Evolutionary conservation across 192 early-diverging fungal genomes (phyloP).

Genomic region (Chytriomyces hyalinus): DNA sequence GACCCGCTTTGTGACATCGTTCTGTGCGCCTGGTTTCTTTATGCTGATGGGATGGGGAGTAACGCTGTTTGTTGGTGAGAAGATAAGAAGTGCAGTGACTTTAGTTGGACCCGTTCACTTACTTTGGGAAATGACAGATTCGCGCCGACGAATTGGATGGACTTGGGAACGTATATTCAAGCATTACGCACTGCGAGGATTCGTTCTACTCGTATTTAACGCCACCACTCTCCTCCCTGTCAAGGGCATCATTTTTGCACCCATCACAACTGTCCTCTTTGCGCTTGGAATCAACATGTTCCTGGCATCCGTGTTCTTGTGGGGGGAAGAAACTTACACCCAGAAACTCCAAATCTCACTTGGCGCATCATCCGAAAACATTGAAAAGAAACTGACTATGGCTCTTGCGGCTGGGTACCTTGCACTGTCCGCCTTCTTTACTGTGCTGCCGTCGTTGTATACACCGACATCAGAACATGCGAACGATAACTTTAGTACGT

Average conservation of each 20-base stretch:
- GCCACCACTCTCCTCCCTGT: background rate
- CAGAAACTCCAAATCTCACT: too few species aligned
- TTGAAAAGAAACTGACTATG: background rate
- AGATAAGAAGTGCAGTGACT: background rate
- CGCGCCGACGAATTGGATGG: conserved; percentile 33
- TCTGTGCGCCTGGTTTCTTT: conserved; percentile 49
- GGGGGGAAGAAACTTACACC: background rate
- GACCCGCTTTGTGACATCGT: conserved; percentile 38
- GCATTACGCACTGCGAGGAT: conserved; percentile 42
- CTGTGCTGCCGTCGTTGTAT: conserved; percentile 10
- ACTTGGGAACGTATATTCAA: conserved; percentile 25
- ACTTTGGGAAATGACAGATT: background rate
- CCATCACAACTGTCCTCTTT: conserved; percentile 37
- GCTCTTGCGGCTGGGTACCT: background rate
- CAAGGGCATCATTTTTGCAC: background rate
- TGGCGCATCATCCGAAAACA: too few species aligned
- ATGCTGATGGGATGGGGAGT: conserved; percentile 48
- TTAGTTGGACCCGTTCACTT: too few species aligned
- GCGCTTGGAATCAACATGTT: conserved; percentile 45
- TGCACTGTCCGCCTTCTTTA: conserved; percentile 25
- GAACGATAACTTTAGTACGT: conserved; percentile 24
- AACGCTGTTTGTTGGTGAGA: conserved; percentile 34
- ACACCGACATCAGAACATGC: conserved; percentile 19
- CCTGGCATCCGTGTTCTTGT: conserved; percentile 38
- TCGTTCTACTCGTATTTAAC: conserved; percentile 38